These are phyloP conservation scores for Paralagenidium karlingii DNA, from an alignment of 352 stramenopile species.

Conservation along the genomic window DNA sequence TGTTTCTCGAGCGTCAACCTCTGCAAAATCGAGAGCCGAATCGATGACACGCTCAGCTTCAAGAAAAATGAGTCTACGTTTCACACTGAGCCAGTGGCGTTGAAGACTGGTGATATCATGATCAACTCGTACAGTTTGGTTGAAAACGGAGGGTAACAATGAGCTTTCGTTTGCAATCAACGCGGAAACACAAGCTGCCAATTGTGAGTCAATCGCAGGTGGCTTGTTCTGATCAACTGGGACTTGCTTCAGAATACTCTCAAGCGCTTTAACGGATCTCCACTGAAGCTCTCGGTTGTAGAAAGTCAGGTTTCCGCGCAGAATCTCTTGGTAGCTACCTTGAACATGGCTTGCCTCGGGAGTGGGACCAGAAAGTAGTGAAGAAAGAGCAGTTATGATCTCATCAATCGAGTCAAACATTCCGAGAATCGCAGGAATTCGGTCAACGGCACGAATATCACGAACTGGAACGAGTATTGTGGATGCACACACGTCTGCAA, in stretches of 20 bases:
- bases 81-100: slow-evolving; percentile 51
- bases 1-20: slow-evolving; percentile 36
- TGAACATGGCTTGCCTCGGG: no score
- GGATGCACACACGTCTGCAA: not conserved
- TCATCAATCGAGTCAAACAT: slow-evolving; percentile 68
- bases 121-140: no score
- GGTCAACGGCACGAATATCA: slow-evolving; percentile 45
- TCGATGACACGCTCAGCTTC: slow-evolving; percentile 62
- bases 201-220: slow-evolving; percentile 38
- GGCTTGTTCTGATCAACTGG: slow-evolving; percentile 18
- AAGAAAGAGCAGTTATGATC: slow-evolving; percentile 35
- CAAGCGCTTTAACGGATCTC: slow-evolving; percentile 60
- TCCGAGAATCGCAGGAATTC: slow-evolving; percentile 51
- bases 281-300: slow-evolving; percentile 77
- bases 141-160: no score
- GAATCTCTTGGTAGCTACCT: slow-evolving; percentile 11
- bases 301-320: slow-evolving; percentile 38
- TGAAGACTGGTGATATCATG: no score
- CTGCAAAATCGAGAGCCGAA: slow-evolving; percentile 46
- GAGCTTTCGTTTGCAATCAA: slow-evolving; percentile 46
- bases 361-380: no score
- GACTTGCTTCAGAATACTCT: slow-evolving; percentile 59
- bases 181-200: slow-evolving; percentile 42
- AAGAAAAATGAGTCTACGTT: slow-evolving; percentile 56
- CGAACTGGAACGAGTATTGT: not conserved